Evolutionary conservation across 306 rosid genomes (phyloP).

Genomic region (Vigna reflexopilosa): DNA sequence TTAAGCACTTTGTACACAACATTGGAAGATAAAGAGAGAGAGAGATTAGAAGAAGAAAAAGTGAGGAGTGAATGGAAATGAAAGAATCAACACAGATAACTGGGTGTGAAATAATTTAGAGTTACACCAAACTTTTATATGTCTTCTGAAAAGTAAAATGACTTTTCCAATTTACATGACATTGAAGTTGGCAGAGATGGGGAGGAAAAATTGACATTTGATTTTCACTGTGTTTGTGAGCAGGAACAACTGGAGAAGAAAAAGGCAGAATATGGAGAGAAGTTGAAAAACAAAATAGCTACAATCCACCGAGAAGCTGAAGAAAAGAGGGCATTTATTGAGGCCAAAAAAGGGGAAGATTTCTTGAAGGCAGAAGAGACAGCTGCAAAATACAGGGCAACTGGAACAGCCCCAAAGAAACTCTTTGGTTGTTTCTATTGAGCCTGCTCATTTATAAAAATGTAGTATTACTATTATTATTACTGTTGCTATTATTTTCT

Average conservation of each 20-base stretch:
- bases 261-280: constrained; percentile 78
- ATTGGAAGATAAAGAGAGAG: not conserved
- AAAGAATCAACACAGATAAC: not conserved
- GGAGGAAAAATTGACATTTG: not conserved
- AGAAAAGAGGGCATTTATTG: constrained; percentile 78
- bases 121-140: not conserved
- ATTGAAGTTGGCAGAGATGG: constrained; percentile 5
- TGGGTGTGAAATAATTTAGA: no score
- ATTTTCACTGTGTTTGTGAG: constrained; percentile 29
- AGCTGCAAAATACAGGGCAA: constrained; percentile 84
- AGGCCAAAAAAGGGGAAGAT: constrained; percentile 78
- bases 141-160: not conserved
- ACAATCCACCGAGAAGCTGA: constrained; percentile 74
- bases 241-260: constrained; percentile 86
- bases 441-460: not conserved
- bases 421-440: constrained; percentile 58
- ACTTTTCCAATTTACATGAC: not conserved
- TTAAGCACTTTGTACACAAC: not conserved
- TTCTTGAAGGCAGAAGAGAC: constrained; percentile 82
- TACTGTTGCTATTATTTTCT: constrained; percentile 18
- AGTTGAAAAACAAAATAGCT: constrained; percentile 80
- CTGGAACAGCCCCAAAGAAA: constrained; percentile 83
- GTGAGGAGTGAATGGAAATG: no score
- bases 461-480: not conserved
- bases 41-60: not conserved